Conservation (phyloP, 192 early-diverging fungal species). For the Phycomyces nitens region DNA sequence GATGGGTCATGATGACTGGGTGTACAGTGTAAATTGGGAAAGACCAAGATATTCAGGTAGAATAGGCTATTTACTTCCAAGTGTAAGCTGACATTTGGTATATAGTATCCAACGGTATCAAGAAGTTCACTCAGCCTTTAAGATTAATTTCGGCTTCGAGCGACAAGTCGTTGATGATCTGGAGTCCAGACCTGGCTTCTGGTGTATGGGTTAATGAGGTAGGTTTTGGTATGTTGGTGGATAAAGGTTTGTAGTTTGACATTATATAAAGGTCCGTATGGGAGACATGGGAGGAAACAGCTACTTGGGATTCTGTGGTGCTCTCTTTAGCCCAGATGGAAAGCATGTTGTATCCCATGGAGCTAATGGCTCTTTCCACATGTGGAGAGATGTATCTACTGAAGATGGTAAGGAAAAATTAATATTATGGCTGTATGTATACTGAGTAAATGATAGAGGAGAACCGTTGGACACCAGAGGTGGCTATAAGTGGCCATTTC, state of each 20-base stretch:
- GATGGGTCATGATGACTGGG: constrained; percentile 97
- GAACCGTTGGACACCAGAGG: constrained; percentile 64
- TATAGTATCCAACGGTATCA: constrained; percentile 22
- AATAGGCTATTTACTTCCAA: no score
- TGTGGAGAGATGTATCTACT: constrained; percentile 61
- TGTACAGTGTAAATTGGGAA: constrained; percentile 81
- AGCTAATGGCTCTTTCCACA: constrained; percentile 79
- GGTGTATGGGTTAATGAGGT: constrained; percentile 83
- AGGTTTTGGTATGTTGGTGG: neutral
- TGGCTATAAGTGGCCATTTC: constrained; percentile 81
- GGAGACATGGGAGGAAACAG: constrained; percentile 85
- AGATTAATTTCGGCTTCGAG: constrained; percentile 79
- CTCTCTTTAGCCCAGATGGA: constrained; percentile 62
- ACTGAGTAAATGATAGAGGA: constrained; percentile 14
- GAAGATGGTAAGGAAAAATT: constrained; percentile 24
- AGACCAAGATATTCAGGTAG: constrained; percentile 41
- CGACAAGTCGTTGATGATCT: constrained; percentile 90
- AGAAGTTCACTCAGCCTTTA: constrained; percentile 58
- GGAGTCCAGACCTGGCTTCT: constrained; percentile 73
- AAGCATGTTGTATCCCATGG: constrained; percentile 70
- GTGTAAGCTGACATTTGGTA: no score
- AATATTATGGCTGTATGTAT: neutral
- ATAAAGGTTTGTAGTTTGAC: neutral
- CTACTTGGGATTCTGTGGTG: constrained; percentile 77
- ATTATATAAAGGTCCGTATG: constrained; percentile 56